Conservation (phyloP, 164 flowering plant species). For the Magnolia sinica region DNA sequence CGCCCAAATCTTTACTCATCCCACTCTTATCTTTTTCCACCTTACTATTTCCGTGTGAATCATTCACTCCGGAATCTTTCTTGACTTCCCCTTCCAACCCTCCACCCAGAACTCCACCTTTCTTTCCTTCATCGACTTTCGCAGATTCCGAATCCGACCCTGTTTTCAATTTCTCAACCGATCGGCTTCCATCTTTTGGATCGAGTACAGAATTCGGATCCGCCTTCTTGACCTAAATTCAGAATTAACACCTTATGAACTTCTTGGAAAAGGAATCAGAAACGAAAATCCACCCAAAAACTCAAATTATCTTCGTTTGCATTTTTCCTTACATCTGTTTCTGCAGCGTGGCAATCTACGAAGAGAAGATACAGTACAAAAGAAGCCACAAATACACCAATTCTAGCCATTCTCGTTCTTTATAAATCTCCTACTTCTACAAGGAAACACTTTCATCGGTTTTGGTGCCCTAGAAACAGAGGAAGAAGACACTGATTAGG, state of each 20-base stretch:
- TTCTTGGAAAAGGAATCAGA: neutral
- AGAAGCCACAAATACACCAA: conserved; percentile 10
- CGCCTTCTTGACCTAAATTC: conserved; percentile 16
- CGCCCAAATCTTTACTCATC: conserved; percentile 7
- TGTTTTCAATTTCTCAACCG: conserved; percentile 8
- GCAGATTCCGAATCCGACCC: conserved; percentile 11
- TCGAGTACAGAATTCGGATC: conserved; percentile 10
- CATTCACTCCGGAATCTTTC: conserved; percentile 10
- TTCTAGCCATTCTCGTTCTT: conserved; percentile 24
- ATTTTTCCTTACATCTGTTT: conserved; percentile 26
- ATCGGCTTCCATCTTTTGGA: conserved; percentile 8
- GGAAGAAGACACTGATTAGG: neutral
- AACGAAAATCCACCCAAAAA: neutral
- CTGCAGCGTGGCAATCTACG: conserved; percentile 19
- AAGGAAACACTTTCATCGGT: neutral
- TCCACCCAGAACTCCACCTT: conserved; percentile 7
- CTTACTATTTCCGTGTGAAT: conserved; percentile 9
- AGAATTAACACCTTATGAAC: conserved; percentile 2
- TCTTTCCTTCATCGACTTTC: conserved; percentile 13
- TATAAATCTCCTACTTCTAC: neutral
- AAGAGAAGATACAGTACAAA: conserved; percentile 15
- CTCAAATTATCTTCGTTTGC: neutral
- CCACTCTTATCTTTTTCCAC: conserved; percentile 14
- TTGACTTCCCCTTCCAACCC: conserved; percentile 6
- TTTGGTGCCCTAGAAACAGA: neutral